Evolutionary conservation across 1,284 basidiomycete genomes (phyloP).

Genomic region (Ganoderma resinaceum): DNA sequence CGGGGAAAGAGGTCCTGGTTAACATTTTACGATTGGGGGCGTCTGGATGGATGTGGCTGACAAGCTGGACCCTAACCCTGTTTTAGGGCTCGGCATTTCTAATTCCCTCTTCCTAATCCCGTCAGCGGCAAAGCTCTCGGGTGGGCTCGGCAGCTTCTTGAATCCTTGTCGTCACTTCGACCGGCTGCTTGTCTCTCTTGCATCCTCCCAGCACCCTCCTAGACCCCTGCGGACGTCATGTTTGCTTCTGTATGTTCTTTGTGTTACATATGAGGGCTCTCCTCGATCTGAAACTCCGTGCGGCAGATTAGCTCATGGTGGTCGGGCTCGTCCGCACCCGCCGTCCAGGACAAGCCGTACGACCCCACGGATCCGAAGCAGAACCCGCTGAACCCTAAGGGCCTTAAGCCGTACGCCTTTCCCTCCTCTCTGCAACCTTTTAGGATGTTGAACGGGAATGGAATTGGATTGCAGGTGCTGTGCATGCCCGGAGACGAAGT

Average conservation of each 20-base stretch:
- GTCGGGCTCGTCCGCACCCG: slow-evolving; percentile 42
- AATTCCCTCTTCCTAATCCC: neutral
- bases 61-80: slow-evolving; percentile 5
- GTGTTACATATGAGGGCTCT: neutral
- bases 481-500: slow-evolving; percentile 95
- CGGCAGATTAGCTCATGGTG: slow-evolving; percentile 51
- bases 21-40: too few species aligned
- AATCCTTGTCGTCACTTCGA: neutral
- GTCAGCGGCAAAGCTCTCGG: neutral
- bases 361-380: slow-evolving; percentile 73
- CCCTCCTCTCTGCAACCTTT: neutral
- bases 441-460: neutral
- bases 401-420: slow-evolving; percentile 87
- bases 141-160: neutral
- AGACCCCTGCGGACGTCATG: neutral
- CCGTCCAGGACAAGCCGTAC: slow-evolving; percentile 49
- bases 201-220: neutral
- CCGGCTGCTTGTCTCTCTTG: too few species aligned
- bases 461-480: slow-evolving; percentile 71
- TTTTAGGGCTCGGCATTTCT: neutral
- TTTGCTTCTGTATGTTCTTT: slow-evolving; percentile 8
- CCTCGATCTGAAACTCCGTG: neutral
- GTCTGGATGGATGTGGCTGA: neutral
- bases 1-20: too few species aligned
- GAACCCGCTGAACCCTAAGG: slow-evolving; percentile 90